Percentiles rank a stretch among this genome's conserved stretches.
phyloP scores from a whole-genome alignment of 805 yeast genomes.

The Henningerozyma blattae region DNA sequence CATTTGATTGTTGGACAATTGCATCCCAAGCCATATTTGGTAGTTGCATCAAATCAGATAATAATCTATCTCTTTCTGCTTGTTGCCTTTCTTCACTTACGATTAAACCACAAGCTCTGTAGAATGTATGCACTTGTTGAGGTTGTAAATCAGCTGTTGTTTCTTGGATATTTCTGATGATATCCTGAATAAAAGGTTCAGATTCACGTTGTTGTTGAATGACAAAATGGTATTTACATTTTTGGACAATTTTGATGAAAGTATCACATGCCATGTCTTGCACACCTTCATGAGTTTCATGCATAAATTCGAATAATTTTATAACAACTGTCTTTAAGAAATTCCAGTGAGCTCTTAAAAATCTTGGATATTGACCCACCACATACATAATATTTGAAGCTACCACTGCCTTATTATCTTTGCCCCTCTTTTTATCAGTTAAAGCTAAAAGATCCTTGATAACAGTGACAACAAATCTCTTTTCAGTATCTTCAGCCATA shows the following conservation, averaged over 20 bases:
- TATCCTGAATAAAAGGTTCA: conserved; percentile 86
- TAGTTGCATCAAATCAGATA: conserved; percentile 70
- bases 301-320: conserved; percentile 96
- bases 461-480: conserved; percentile 82
- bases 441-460: conserved; percentile 83
- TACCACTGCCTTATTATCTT: conserved; percentile 96
- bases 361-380: conserved; percentile 98
- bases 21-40: conserved; percentile 95
- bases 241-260: conserved; percentile 86
- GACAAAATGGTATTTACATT: conserved; percentile 92
- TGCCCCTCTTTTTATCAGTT: conserved; percentile 94
- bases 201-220: conserved; percentile 73
- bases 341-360: conserved; percentile 96
- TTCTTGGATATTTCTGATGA: conserved; percentile 67
- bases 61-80: conserved; percentile 56
- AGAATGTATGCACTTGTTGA: conserved; percentile 95
- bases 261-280: conserved; percentile 99
- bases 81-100: conserved; percentile 73
- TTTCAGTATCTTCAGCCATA: conserved; percentile 96
- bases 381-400: conserved; percentile 99
- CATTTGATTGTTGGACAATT: conserved; percentile 73
- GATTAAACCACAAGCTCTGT: conserved; percentile 93
- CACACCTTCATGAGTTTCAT: conserved; percentile 99
- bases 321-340: conserved; percentile 91
- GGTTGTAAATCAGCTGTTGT: conserved; percentile 91